phyloP scores from a whole-genome alignment of 2,329 filamentous ascomycete genomes.

The Colletotrichum incanum region DNA sequence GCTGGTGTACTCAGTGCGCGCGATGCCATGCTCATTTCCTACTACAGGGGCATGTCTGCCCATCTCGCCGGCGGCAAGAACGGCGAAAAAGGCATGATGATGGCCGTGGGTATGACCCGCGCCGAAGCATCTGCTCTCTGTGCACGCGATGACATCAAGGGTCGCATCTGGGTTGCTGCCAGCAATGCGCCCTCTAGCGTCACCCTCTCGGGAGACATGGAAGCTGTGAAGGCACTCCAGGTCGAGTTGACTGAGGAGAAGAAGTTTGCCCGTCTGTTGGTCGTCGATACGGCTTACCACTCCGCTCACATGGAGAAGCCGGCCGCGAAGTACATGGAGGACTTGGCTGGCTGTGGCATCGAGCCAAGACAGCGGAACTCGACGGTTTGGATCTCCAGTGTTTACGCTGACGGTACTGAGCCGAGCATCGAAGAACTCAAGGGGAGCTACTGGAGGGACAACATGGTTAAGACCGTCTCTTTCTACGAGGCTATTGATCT shows the following conservation, averaged over 20 bases:
- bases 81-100: conserved; percentile 45
- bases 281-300: conserved; percentile 65
- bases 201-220: conserved; percentile 53
- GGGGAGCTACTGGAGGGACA: conserved; percentile 52
- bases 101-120: conserved; percentile 46
- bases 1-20: conserved; percentile 45
- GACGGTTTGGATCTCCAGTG: conserved; percentile 59
- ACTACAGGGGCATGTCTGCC: conserved; percentile 45
- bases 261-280: conserved; percentile 55
- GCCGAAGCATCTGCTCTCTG: conserved; percentile 36
- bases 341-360: conserved; percentile 50
- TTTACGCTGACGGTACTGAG: conserved; percentile 48
- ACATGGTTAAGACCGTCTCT: conserved; percentile 51
- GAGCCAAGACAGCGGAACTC: conserved; percentile 46
- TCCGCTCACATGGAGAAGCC: conserved; percentile 62
- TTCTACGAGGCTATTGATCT: conserved; percentile 46
- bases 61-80: conserved; percentile 39
- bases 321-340: conserved; percentile 52
- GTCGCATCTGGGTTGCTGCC: conserved; percentile 47
- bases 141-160: conserved; percentile 43
- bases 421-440: conserved; percentile 51
- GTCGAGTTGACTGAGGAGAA: conserved; percentile 46
- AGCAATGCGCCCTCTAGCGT: conserved; percentile 49
- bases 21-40: conserved; percentile 46
- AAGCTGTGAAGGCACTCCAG: conserved; percentile 47